Evolutionary conservation across 2,329 filamentous ascomycete genomes (phyloP), one percentile per base, ranked within the genome.

Genomic region (Alternaria angustiovoidea): DNA sequence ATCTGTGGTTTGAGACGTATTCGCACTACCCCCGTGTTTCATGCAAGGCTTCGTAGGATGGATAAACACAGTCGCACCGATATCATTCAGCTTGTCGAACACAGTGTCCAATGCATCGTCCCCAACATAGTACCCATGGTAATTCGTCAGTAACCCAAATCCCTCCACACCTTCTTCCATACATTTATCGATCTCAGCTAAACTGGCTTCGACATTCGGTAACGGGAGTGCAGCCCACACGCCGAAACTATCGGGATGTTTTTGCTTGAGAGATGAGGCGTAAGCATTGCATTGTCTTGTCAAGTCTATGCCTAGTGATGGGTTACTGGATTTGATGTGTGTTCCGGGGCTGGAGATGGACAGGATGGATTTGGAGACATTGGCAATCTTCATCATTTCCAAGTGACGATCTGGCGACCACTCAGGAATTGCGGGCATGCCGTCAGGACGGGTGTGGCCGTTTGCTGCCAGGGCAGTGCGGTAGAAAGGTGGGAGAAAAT

Each of bases 311-410:
- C 75, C 78, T 12, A 80, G 72, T 1, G 66, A 54, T 44, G 78
- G 65, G 58, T 85, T 75, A 1, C 71, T 72, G 0, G 79, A 72
- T 0, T 75, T 74, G 16, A 88, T 75, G 59, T 84, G 75, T 0
- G 81, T 84, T 14, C 85, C 86, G 0, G 86, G 86, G 0, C 82
- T 82, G 5, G 81, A 84, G 68, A 88, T 82, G 66, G 83, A 86
- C 11, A 88, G 73, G 36, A 87, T 83, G 11, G 84, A 84, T 65
- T 82, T 85, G 6, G 72, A 72, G 59, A 88, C 84, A 62, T 82
- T 81, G 59, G 81, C 68, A 1, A 75, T 68, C 43, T 81, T 67
- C 85, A 88, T 87, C 64, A 87, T 75, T 0, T 75, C 71, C 3
- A 87, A 77, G 61, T 87, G 84, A 16, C 67, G 64, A 57, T 81